Evolutionary conservation across 306 rosid genomes (phyloP).

Genomic region (Cicer chorassanicum): DNA sequence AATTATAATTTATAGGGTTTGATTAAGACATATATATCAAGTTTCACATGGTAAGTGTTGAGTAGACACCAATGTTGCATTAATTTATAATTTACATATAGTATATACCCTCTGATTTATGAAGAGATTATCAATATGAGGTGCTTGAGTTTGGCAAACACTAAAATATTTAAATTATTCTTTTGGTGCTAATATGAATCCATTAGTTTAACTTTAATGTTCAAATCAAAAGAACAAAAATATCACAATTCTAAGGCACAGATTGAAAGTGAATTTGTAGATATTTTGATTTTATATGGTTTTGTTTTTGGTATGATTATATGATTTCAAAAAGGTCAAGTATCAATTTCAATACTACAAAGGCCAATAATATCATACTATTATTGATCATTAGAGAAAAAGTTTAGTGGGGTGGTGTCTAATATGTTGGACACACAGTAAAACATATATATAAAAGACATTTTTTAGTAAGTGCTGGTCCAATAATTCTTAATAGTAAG

Average conservation of each 20-base stretch:
- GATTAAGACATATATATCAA: background rate
- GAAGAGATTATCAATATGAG: background rate
- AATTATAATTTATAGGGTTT: slow-evolving; percentile 5
- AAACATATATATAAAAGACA: too few relatives aligned
- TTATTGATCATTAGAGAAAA: slow-evolving; percentile 2
- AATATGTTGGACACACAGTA: slow-evolving; percentile 8
- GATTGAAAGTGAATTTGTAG: slow-evolving; percentile 40
- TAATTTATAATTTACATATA: slow-evolving; percentile 7
- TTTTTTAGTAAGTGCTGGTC: too few relatives aligned
- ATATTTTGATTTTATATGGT: slow-evolving; percentile 36
- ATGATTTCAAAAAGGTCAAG: slow-evolving; percentile 42
- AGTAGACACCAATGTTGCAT: background rate
- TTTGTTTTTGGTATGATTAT: slow-evolving; percentile 21
- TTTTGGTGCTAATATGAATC: slow-evolving; percentile 22
- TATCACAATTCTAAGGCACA: slow-evolving; percentile 38
- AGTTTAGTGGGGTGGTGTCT: slow-evolving; percentile 35
- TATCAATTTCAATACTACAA: slow-evolving; percentile 44
- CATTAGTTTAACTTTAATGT: background rate
- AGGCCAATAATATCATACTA: slow-evolving; percentile 12
- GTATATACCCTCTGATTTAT: background rate
- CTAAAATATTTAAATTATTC: slow-evolving; percentile 6
- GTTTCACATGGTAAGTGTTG: slow-evolving; percentile 5
- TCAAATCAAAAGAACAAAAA: background rate
- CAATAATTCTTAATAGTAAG: too few relatives aligned
- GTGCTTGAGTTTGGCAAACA: slow-evolving; percentile 27